phyloP scores from a whole-genome alignment of 441 rosid genomes.

The Omphalea diandra region DNA sequence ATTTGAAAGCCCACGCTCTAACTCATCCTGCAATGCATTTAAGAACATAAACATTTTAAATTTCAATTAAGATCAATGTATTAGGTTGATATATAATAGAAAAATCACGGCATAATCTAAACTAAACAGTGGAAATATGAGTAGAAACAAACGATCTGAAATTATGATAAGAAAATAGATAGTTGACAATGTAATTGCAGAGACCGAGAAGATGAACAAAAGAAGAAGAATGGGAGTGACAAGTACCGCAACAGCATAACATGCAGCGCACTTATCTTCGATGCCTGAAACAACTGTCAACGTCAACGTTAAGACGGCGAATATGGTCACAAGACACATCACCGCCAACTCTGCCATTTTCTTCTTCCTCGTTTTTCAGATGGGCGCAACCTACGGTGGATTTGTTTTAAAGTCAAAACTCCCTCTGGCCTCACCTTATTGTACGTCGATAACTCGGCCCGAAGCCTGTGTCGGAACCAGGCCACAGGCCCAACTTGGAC shows the following conservation, averaged over 20 bases:
- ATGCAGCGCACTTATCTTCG: slow-evolving; percentile 84
- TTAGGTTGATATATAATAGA: no score
- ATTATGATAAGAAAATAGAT: neutral
- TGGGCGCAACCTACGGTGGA: neutral
- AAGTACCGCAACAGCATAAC: slow-evolving; percentile 82
- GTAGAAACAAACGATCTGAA: slow-evolving; percentile 3
- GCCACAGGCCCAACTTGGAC: no score
- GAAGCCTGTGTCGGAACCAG: no score
- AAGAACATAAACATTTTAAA: neutral
- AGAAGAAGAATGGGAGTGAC: neutral
- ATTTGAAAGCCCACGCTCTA: slow-evolving; percentile 72
- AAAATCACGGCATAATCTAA: neutral
- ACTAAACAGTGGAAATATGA: neutral
- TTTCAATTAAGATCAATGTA: neutral
- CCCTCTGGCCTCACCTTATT: neutral
- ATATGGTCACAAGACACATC: slow-evolving; percentile 31
- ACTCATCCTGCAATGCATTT: slow-evolving; percentile 63
- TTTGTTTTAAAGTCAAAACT: neutral
- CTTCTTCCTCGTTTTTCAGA: slow-evolving; percentile 13
- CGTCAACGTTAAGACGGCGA: slow-evolving; percentile 37
- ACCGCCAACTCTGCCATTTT: slow-evolving; percentile 38
- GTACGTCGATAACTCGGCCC: neutral
- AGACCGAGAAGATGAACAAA: neutral
- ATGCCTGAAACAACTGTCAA: slow-evolving; percentile 34
- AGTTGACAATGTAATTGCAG: neutral